phyloP scores from a whole-genome alignment of 345 rosid species.

The Kernera saxatilis region DNA sequence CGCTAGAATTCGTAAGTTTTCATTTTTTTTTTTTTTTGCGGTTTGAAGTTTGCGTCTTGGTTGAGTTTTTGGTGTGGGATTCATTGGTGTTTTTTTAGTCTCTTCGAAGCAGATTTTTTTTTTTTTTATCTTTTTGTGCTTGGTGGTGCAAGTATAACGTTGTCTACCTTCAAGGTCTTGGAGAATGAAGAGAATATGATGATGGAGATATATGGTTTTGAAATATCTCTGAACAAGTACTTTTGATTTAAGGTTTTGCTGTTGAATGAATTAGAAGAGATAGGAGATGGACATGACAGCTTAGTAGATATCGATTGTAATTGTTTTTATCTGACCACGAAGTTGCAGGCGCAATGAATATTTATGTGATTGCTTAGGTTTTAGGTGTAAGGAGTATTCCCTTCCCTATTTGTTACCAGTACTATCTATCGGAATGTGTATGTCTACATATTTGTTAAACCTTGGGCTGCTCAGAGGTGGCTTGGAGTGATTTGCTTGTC shows the following conservation, averaged over 20 bases:
- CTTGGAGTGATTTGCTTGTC: background rate
- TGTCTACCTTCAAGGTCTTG: background rate
- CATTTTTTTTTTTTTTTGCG: background rate
- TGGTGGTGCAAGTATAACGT: background rate
- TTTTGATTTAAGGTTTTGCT: background rate
- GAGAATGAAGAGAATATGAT: background rate
- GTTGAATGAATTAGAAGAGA: background rate
- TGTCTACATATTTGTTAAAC: background rate
- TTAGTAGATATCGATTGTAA: background rate
- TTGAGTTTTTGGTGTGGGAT: background rate
- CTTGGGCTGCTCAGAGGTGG: background rate
- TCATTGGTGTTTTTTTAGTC: background rate
- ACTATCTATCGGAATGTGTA: background rate
- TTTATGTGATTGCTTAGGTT: too few species aligned
- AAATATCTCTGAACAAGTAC: background rate
- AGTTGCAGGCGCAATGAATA: too few species aligned
- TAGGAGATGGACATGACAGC: background rate
- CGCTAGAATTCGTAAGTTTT: conserved; percentile 70
- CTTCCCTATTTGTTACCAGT: too few species aligned
- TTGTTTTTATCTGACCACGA: background rate
- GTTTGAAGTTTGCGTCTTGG: background rate
- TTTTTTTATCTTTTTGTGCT: background rate
- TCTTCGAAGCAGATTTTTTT: too few species aligned
- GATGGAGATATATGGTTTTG: background rate
- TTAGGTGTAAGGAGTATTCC: too few species aligned